These are phyloP conservation scores for Cyclotella choctawhatcheeana DNA, from an alignment of 108 stramenopile genomes.

Conservation along the genomic window DNA sequence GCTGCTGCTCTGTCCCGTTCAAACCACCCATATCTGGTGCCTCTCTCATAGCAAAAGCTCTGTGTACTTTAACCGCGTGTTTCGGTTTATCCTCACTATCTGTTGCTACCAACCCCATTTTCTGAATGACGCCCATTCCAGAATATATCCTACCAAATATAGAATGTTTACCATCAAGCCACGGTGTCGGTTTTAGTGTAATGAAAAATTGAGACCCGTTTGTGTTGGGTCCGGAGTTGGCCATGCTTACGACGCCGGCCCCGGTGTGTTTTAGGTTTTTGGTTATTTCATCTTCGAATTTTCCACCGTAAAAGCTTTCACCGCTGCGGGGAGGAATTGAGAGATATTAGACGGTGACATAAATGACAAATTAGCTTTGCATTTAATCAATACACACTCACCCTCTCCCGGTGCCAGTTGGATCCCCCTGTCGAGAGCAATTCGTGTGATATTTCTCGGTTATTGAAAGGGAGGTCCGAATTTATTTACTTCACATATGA, in stretches of 20 bases:
- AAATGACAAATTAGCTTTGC: background rate
- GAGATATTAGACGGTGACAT: background rate
- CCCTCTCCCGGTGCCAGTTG: constrained; percentile 89
- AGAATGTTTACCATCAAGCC: constrained; percentile 93
- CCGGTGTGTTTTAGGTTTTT: constrained; percentile 83
- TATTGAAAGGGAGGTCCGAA: too few relatives aligned
- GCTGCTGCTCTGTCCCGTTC: background rate
- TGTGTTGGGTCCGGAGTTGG: constrained; percentile 94
- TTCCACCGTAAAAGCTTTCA: constrained; percentile 86
- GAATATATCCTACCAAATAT: constrained; percentile 95
- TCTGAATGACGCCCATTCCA: constrained; percentile 88
- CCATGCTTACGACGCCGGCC: constrained; percentile 93
- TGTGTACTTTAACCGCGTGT: constrained; percentile 64
- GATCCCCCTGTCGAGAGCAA: constrained; percentile 71
- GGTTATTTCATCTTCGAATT: constrained; percentile 94
- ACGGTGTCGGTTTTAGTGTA: constrained; percentile 86
- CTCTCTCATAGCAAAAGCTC: constrained; percentile 39
- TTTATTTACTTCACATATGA: background rate
- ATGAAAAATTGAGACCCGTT: constrained; percentile 97
- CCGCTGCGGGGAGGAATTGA: constrained; percentile 43
- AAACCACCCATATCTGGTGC: constrained; percentile 19
- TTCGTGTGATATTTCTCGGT: too few relatives aligned
- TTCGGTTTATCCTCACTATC: constrained; percentile 87
- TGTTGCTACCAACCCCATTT: constrained; percentile 92
- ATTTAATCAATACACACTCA: constrained; percentile 44